Conservation (phyloP, 177 flowering plant species). For the Vitis hybrid region DNA sequence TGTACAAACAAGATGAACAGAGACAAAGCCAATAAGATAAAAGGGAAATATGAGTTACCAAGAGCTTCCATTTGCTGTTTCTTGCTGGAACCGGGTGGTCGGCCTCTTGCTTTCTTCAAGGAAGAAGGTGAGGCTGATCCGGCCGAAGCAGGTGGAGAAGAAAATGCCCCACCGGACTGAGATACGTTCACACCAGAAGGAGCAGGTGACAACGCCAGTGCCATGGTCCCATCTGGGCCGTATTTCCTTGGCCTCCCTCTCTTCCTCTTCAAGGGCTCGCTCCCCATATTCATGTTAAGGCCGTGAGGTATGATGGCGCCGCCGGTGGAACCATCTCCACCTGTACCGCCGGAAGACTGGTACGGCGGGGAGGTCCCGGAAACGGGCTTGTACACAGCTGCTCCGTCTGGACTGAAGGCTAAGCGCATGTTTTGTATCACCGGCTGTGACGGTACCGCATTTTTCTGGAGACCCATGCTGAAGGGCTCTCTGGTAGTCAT, state of each 20-base stretch:
- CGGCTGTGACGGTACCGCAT: constrained; percentile 30
- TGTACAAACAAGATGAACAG: neutral
- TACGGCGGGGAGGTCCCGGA: constrained; percentile 35
- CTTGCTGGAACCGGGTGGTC: constrained; percentile 81
- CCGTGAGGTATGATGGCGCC: constrained; percentile 19
- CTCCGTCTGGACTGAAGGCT: constrained; percentile 46
- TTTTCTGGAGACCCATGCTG: constrained; percentile 34
- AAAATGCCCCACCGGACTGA: constrained; percentile 3
- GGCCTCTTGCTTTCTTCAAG: constrained; percentile 61
- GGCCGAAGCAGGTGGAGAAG: constrained; percentile 12
- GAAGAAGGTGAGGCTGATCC: constrained; percentile 37
- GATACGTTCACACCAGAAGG: constrained; percentile 14
- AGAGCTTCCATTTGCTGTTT: constrained; percentile 62
- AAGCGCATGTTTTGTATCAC: constrained; percentile 52
- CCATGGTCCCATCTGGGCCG: constrained; percentile 77
- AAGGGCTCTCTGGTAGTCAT: constrained; percentile 49
- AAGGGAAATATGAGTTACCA: constrained; percentile 33
- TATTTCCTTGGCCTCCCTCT: constrained; percentile 94
- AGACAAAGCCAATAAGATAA: neutral
- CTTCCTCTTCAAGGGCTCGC: constrained; percentile 57
- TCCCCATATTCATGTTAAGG: constrained; percentile 31
- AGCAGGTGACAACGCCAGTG: constrained; percentile 33
- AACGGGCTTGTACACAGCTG: constrained; percentile 50
- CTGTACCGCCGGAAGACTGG: constrained; percentile 20
- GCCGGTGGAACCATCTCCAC: constrained; percentile 14